Conservation (phyloP, 306 rosid genomes). For the Spatholobus suberectus region DNA sequence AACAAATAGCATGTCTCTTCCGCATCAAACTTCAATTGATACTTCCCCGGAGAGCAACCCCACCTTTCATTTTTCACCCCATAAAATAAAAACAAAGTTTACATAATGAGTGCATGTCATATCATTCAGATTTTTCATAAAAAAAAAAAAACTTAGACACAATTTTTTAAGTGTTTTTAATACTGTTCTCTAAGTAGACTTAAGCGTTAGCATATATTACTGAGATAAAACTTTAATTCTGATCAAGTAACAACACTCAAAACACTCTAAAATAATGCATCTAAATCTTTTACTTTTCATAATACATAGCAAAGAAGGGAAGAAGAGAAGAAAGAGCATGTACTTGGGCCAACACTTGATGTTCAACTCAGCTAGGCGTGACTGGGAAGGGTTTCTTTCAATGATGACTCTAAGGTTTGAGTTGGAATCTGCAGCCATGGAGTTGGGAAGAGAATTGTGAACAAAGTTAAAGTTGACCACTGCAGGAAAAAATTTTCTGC, state of each 20-base stretch:
- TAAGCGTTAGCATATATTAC: too few species aligned
- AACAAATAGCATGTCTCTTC: conserved; percentile 89
- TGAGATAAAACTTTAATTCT: background rate
- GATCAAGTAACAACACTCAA: background rate
- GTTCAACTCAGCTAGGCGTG: conserved; percentile 75
- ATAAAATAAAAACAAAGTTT: too few species aligned
- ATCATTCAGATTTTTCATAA: background rate
- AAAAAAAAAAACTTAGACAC: background rate
- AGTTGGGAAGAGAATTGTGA: background rate
- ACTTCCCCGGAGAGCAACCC: conserved; percentile 98
- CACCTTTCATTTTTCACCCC: conserved; percentile 57
- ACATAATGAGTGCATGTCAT: background rate
- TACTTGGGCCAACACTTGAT: conserved; percentile 98
- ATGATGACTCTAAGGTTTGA: conserved; percentile 69
- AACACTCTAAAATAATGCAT: background rate
- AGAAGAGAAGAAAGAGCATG: conserved; percentile 1
- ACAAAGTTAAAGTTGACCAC: background rate
- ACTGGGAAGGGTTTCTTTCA: conserved; percentile 82
- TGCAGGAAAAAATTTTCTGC: background rate
- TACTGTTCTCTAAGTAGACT: too few species aligned
- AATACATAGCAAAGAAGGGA: background rate
- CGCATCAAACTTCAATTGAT: conserved; percentile 89
- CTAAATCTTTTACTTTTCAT: background rate
- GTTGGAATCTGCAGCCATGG: conserved; percentile 72
- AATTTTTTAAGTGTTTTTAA: too few species aligned